Percentiles rank a stretch among this genome's conserved stretches.
Evolutionary conservation across 805 yeast genomes (phyloP).

Genomic region (Candida fluviatilis): DNA sequence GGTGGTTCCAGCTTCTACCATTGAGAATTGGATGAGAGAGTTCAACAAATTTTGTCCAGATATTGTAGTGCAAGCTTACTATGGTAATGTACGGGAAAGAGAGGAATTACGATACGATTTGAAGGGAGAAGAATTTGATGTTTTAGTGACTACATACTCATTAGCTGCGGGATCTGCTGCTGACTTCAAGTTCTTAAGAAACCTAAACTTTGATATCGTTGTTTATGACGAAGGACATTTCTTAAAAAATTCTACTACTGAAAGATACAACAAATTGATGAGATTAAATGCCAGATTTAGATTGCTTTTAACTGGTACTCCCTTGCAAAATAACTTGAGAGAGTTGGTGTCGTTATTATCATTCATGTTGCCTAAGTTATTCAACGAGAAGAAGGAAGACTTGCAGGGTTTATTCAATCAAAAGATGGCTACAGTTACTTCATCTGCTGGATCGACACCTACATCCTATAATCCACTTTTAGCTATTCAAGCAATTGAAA

Average conservation of each 20-base stretch:
- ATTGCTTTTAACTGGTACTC: slow-evolving; percentile 90
- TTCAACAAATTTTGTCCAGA: slow-evolving; percentile 84
- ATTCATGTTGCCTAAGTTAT: slow-evolving; percentile 82
- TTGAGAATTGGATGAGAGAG: slow-evolving; percentile 97
- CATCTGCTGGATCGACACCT: slow-evolving; percentile 18
- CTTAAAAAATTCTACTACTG: slow-evolving; percentile 85
- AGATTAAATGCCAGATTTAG: slow-evolving; percentile 79
- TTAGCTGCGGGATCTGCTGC: slow-evolving; percentile 82
- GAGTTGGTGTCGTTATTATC: slow-evolving; percentile 89
- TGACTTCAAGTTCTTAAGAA: slow-evolving; percentile 75
- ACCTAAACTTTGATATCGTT: slow-evolving; percentile 75
- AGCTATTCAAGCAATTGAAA: slow-evolving; percentile 85
- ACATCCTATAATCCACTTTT: slow-evolving; percentile 69
- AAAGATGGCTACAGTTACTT: slow-evolving; percentile 48
- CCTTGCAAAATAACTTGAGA: slow-evolving; percentile 86
- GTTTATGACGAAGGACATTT: slow-evolving; percentile 98
- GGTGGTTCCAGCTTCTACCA: slow-evolving; percentile 93
- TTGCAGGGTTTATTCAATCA: slow-evolving; percentile 81
- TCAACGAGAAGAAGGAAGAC: slow-evolving; percentile 78
- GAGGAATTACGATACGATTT: slow-evolving; percentile 76
- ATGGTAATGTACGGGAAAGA: slow-evolving; percentile 83
- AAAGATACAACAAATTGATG: slow-evolving; percentile 85
- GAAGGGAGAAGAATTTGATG: slow-evolving; percentile 63
- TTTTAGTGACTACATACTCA: slow-evolving; percentile 89
- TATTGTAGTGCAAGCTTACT: slow-evolving; percentile 83